Evolutionary conservation across 306 rosid genomes (phyloP), one percentile per base, ranked within the genome.

Genomic region (Ammopiptanthus mongolicus): DNA sequence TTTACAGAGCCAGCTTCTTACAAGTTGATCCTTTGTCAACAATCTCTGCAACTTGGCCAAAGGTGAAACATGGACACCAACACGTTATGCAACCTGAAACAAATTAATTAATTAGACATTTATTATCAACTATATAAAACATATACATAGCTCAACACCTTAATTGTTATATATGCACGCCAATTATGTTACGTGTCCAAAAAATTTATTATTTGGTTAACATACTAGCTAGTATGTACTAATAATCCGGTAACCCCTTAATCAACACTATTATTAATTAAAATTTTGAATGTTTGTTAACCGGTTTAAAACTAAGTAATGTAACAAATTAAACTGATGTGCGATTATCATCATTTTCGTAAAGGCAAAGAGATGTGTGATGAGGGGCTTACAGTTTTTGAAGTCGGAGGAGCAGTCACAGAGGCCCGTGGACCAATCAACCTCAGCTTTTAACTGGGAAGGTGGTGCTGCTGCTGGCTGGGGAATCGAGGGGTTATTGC

Each of bases 1-100:
- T 34, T 37, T 4, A 10, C 3, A 12, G 5, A 13, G 31, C 4
- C 14, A 17, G 12, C n/a, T 25, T 7, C 86, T 83, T 82, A 92
- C 97, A 79, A 4, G 86, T 74, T 25, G 96, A 75, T 21, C 94
- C 94, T 57, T 84, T 73, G 59, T 90, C 96, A 6, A 90, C 82
- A 5, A 90, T 78, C 85, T 92, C 94, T 0, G 94, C 90, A 25
- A 83, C 36, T 53, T 10, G 82, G 29, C 98, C 98, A 33, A 92
- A 92, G 7, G 98, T 86, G 47, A 92, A 8, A 31, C 96, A 90
- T 1, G 96, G 98, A 47, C 94, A 92, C 87, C 89, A 92, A 25
- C 21, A 52, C 2, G 94, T 90, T 11, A 83, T 4, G 76, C 92
- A 88, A 41, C 98, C 96, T 90, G 78, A 33, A 46, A 33, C n/a